Conservation (phyloP, 2,329 filamentous ascomycete genomes). For the Penicillium sp. region DNA sequence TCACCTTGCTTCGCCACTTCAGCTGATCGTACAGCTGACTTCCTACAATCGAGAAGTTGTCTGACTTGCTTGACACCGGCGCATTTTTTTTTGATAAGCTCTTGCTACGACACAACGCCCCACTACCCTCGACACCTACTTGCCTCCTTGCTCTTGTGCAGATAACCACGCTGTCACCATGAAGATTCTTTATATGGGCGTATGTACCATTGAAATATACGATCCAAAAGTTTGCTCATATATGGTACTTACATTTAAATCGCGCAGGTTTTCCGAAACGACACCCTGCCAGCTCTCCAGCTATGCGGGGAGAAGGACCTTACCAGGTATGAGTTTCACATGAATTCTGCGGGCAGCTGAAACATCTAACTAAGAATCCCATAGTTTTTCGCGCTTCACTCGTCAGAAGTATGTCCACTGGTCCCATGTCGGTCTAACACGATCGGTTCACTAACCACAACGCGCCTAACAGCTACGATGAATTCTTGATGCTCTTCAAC, state of each 20-base stretch:
- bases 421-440: slow-evolving; percentile 3
- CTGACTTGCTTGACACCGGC: neutral
- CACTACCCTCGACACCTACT: neutral
- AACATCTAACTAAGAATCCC: slow-evolving; percentile 9
- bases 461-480: slow-evolving; percentile 47
- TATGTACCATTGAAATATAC: slow-evolving; percentile 48
- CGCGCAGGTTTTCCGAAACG: slow-evolving; percentile 76
- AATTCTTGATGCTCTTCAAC: slow-evolving; percentile 82
- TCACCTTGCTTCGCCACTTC: slow-evolving; percentile 7
- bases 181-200: slow-evolving; percentile 87
- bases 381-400: slow-evolving; percentile 73
- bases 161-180: slow-evolving; percentile 53
- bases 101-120: neutral
- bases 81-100: neutral
- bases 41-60: neutral
- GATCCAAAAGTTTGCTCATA: neutral
- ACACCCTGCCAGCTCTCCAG: slow-evolving; percentile 71
- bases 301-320: slow-evolving; percentile 75
- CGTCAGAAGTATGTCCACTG: slow-evolving; percentile 58
- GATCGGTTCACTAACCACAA: slow-evolving; percentile 7
- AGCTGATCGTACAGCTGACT: slow-evolving; percentile 1
- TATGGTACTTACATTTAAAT: neutral
- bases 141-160: slow-evolving; percentile 5
- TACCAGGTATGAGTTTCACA: slow-evolving; percentile 43
- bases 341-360: neutral